A percentile compares a stretch with the other conserved stretches of the same genome.
phyloP scores from a whole-genome alignment of 371 early-diverging fungal genomes.

The Quaeritorhiza haematococci region DNA sequence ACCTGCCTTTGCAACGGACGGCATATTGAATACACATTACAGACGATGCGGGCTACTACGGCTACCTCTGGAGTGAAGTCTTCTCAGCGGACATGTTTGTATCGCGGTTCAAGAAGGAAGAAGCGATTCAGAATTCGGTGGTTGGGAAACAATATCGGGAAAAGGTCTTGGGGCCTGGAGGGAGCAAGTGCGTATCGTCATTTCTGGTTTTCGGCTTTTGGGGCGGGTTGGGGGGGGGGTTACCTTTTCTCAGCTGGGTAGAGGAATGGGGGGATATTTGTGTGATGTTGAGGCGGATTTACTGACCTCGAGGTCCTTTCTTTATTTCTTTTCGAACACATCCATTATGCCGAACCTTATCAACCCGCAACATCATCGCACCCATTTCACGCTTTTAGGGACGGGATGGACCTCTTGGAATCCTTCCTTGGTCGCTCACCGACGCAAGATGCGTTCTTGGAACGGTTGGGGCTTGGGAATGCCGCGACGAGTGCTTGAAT shows the following conservation, averaged over 20 bases:
- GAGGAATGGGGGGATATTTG: no score
- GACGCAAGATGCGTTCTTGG: slow-evolving; percentile 65
- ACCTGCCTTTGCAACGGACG: background rate
- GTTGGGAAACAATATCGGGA: slow-evolving; percentile 60
- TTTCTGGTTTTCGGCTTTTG: background rate
- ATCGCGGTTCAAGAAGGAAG: slow-evolving; percentile 63
- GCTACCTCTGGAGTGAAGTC: slow-evolving; percentile 77
- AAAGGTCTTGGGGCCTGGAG: slow-evolving; percentile 64
- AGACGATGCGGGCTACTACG: slow-evolving; percentile 46
- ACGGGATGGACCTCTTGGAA: slow-evolving; percentile 66
- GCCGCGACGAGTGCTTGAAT: no score
- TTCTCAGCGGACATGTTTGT: slow-evolving; percentile 83
- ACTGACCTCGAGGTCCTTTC: background rate
- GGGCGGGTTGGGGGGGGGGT: background rate
- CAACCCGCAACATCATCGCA: no score
- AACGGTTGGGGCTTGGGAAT: slow-evolving; percentile 40
- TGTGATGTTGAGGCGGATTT: background rate
- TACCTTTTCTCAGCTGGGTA: no score
- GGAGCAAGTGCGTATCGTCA: slow-evolving; percentile 48
- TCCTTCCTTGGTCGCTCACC: slow-evolving; percentile 82
- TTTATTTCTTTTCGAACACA: no score
- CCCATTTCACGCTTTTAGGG: slow-evolving; percentile 25
- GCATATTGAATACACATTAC: background rate
- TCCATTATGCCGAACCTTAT: no score
- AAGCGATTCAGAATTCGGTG: slow-evolving; percentile 31